phyloP scores from a whole-genome alignment of 805 yeast species.

The Cyberlindnera petersonii region DNA sequence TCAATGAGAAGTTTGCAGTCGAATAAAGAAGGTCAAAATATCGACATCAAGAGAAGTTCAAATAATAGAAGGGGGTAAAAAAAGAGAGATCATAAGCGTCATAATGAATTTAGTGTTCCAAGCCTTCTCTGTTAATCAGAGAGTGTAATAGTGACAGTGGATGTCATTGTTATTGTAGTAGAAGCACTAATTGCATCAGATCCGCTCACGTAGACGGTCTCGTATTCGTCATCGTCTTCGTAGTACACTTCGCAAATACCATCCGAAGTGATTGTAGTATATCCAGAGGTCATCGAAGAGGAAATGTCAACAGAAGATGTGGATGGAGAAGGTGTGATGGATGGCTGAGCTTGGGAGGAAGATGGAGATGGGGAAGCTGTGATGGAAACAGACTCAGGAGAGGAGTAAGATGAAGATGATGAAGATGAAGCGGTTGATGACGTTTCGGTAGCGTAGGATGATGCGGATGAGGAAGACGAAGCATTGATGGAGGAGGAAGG shows the following conservation, averaged over 20 bases:
- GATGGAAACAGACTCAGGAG: neutral
- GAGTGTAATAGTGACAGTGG: slow-evolving; percentile 19
- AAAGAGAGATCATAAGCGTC: neutral
- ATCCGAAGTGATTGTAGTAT: slow-evolving; percentile 21
- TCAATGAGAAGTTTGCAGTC: neutral
- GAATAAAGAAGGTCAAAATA: neutral
- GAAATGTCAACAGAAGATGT: slow-evolving; percentile 7
- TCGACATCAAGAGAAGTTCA: neutral
- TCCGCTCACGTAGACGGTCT: slow-evolving; percentile 26
- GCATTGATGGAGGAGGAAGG: neutral
- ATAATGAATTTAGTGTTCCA: too few species aligned
- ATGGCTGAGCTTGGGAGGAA: neutral
- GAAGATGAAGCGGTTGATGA: slow-evolving; percentile 5
- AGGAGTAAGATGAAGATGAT: neutral
- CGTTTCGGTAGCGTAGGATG: neutral
- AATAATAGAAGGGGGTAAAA: neutral
- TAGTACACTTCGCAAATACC: slow-evolving; percentile 29
- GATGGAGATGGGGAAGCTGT: too few species aligned
- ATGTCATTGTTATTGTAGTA: slow-evolving; percentile 27
- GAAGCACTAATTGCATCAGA: slow-evolving; percentile 27
- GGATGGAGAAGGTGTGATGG: slow-evolving; percentile 11
- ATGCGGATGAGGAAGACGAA: slow-evolving; percentile 2
- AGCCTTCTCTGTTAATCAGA: too few species aligned
- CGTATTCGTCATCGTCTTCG: slow-evolving; percentile 22
- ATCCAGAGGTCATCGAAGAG: slow-evolving; percentile 13